Evolutionary conservation across 345 rosid genomes (phyloP).

Genomic region (Bruguiera gymnorhiza): DNA sequence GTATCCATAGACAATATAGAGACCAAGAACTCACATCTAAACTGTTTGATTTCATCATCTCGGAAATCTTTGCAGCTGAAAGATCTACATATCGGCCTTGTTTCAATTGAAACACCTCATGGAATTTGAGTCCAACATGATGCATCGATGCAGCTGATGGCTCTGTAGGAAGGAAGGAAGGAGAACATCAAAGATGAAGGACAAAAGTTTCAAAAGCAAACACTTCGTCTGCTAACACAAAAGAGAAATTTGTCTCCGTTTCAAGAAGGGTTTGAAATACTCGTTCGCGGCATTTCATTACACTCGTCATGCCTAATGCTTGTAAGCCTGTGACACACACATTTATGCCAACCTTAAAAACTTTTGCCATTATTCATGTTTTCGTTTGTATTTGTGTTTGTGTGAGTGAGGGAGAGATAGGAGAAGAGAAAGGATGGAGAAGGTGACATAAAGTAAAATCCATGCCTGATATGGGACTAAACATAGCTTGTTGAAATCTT

Average conservation of each 20-base stretch:
- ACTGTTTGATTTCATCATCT: conserved; percentile 81
- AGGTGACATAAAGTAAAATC: too few species aligned
- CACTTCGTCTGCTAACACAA: background rate
- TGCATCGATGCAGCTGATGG: conserved; percentile 50
- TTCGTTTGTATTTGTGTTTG: too few species aligned
- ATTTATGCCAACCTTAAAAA: too few species aligned
- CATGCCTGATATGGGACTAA: conserved; percentile 48
- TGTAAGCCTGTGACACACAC: too few species aligned
- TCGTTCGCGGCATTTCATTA: too few species aligned
- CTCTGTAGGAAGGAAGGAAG: conserved; percentile 34
- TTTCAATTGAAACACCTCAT: conserved; percentile 81
- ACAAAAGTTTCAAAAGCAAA: background rate
- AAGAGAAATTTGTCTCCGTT: too few species aligned
- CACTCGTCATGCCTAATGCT: too few species aligned
- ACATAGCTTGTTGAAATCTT: conserved; percentile 48
- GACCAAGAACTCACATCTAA: conserved; percentile 49
- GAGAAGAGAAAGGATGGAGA: background rate
- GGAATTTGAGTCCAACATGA: conserved; percentile 72
- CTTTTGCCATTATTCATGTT: background rate
- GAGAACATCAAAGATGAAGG: background rate
- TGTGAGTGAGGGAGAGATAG: conserved; percentile 5
- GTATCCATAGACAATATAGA: background rate
- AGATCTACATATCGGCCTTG: conserved; percentile 49
- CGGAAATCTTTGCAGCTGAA: conserved; percentile 54
- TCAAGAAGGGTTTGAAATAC: too few species aligned